These are phyloP conservation scores for Kodamaea ohmeri DNA, from an alignment of 1,139 yeast genomes.

Conservation along the genomic window DNA sequence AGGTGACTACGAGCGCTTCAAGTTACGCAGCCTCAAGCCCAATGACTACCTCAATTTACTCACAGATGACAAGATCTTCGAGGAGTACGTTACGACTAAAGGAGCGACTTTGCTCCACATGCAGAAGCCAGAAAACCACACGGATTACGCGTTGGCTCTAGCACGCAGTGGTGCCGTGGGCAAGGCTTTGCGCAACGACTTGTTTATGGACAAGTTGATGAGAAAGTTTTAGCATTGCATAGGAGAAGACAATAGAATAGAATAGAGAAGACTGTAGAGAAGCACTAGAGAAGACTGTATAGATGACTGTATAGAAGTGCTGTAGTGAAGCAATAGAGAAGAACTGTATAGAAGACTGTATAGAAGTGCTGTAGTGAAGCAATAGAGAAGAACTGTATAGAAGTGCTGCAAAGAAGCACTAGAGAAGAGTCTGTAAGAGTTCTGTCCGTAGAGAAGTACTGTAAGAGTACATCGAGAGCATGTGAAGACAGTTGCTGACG, in stretches of 20 bases:
- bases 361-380: too few relatives aligned
- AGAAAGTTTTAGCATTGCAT: slow-evolving; percentile 5
- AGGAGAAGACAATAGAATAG: neutral
- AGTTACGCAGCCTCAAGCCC: slow-evolving; percentile 5
- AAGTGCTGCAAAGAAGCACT: too few relatives aligned
- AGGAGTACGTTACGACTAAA: slow-evolving; percentile 8
- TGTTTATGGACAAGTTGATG: slow-evolving; percentile 9
- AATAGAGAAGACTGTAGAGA: too few relatives aligned
- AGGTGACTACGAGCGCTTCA: slow-evolving; percentile 6
- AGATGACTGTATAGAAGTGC: too few relatives aligned
- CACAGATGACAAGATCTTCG: slow-evolving; percentile 10
- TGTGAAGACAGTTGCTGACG: too few relatives aligned
- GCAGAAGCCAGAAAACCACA: neutral
- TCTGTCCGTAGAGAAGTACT: too few relatives aligned
- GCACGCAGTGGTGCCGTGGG: slow-evolving; percentile 3
- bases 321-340: too few relatives aligned
- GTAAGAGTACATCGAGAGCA: too few relatives aligned
- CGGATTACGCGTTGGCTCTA: slow-evolving; percentile 1
- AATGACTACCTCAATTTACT: slow-evolving; percentile 9
- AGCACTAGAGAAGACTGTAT: too few relatives aligned
- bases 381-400: too few relatives aligned
- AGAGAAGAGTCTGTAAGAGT: too few relatives aligned
- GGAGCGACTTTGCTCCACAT: slow-evolving; percentile 6
- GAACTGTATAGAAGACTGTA: too few relatives aligned
- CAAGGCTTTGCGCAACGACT: slow-evolving; percentile 7